Evolutionary conservation across 352 stramenopile genomes (phyloP), one percentile per base, ranked within the genome.

Genomic region (Ochromonadaceae sp.): DNA sequence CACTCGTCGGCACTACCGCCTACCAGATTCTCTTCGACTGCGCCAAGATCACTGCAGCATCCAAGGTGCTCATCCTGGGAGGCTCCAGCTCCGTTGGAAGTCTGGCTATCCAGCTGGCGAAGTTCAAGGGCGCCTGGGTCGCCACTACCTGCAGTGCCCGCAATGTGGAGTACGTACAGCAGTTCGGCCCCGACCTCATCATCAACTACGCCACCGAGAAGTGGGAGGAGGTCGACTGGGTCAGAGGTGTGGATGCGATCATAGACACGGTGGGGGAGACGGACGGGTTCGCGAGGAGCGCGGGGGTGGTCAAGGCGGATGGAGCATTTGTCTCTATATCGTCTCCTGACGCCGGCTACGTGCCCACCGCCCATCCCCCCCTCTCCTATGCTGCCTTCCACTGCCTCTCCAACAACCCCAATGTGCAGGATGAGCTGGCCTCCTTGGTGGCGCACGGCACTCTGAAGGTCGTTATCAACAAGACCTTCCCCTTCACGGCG

Each of bases 1-100:
- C 60, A 28, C 35, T 72, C 17, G 62, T 61, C 9, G 67, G 63
- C 12, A 72, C 63, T 22, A 71, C 67, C 22, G 67, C 67, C 15
- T 62, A 71, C 31, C 30, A 71, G 58, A 36, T 43, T 47, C 5
- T 72, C 9, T 48, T 53, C 26, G 14, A 59, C 15, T 55, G 35
- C 52, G 55, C 26, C 9, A 41, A 49, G 22, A 36, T 71, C 2
- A 56, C 57, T 34, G 35, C 30, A 1, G 63, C 38, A 38, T 47
- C 57, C 7, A 59, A 59, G 42, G 50, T 72, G 17, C 47, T 72
- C 5, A 59, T 72, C n/a, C 38, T 72, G 36, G 67, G 67, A 30
- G 67, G 67, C 34, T 60, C 67, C 25, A 66, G 49, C 2, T 7
- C 62, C 2, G 67, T 72, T n/a, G 67, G 67, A 32, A 42, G 35